phyloP scores from a whole-genome alignment of 2,329 filamentous ascomycete genomes.

The Pestalotiopsis sp. region DNA sequence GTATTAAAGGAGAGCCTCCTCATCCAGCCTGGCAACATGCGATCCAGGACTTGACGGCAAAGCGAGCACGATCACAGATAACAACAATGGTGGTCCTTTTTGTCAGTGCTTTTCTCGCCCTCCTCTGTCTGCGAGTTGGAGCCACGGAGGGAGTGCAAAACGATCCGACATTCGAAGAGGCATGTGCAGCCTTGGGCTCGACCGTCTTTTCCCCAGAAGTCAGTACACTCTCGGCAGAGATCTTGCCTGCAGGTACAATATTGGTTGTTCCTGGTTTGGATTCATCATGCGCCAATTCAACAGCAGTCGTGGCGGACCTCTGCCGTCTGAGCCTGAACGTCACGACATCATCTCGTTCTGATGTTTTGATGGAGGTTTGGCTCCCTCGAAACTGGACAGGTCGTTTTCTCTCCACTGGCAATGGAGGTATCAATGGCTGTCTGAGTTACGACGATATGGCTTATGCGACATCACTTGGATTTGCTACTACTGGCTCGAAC shows the following conservation, averaged over 20 bases:
- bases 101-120: neutral
- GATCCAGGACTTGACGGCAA: neutral
- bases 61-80: neutral
- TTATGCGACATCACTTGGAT: conserved; percentile 36
- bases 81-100: neutral
- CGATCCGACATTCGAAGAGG: neutral
- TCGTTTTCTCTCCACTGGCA: conserved; percentile 42
- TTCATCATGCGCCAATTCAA: conserved; percentile 31
- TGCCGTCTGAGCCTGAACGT: conserved; percentile 30
- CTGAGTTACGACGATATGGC: conserved; percentile 39
- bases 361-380: conserved; percentile 43
- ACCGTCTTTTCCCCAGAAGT: neutral
- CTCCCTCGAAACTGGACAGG: conserved; percentile 47
- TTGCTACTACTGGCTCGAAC: conserved; percentile 14
- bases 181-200: neutral
- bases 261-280: conserved; percentile 11
- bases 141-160: neutral
- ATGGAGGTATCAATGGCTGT: conserved; percentile 15
- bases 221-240: conserved; percentile 4
- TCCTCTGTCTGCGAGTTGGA: neutral
- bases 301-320: conserved; percentile 21
- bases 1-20: neutral
- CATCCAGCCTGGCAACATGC: neutral
- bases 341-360: conserved; percentile 35
- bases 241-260: conserved; percentile 8